Base-by-base conservation (phyloP, 306 rosid species). In the Macrotyloma uniflorum region DNA sequence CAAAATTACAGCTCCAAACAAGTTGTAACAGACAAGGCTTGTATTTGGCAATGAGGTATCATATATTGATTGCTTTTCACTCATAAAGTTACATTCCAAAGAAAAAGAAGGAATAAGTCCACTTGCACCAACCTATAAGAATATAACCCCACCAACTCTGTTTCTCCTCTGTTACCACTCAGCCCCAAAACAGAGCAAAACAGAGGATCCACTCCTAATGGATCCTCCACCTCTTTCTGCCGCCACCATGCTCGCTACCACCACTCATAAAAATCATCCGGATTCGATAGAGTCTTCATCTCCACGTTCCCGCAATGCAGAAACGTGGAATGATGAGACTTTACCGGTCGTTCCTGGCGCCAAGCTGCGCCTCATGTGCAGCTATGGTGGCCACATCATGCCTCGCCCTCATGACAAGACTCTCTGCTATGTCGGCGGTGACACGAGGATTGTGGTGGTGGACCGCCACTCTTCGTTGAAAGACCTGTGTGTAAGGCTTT, bases 371-470 rank as follows among this genome's bases (percentile, higher is more conserved):
- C 86, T 96, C 4, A 96, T 96, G 99, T 93, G 99, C 80, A 93
- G 99, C 86, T 96, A 88, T 28, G 99, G 99, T 6, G 99, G 99
- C 62, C 99, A 91, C 75, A 93, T 96, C 82, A 88, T 96, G 83
- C 98, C 99, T 0, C 99, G 98, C 1, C 99, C 99, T 0, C 98
- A 91, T 3, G 97, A 96, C 77, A 96, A 91, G 74, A 80, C 97
- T 3, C 97, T 96, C 57, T 87, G 94, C 83, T 96, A 93, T 28
- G 87, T 93, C n/a, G 97, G 98, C 23, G 98, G 99, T 0, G 98
- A 96, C 38, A 96, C 99, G 0, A 90, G 97, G 22, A 96, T 96
- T 6, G 86, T 96, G 13, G 94, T 91, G 12, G 88, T 85, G 19
- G 97, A 96, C 10, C 91, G 98, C 1, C 79, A 81, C 15, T 83